Conservation (phyloP, 768 basidiomycete genomes). For the Holtermanniella nyarrowii region DNA sequence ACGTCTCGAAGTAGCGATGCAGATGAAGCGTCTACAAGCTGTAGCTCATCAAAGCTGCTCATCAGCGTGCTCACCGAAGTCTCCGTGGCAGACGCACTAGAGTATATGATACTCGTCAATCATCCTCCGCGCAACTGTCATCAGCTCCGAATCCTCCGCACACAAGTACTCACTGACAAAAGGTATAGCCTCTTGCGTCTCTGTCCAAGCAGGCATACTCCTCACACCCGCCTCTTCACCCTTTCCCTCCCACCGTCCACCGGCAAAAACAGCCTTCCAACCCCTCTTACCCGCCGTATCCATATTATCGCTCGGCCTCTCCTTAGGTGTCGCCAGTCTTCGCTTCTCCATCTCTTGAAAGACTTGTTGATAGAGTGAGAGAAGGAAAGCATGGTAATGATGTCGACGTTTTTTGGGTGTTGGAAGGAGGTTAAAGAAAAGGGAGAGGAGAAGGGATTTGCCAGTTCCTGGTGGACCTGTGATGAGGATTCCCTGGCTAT, state of each 20-base stretch:
- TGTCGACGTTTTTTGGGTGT: conserved; percentile 50
- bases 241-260: conserved; percentile 32
- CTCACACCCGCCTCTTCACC: conserved; percentile 26
- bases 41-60: conserved; percentile 50
- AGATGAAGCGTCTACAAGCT: conserved; percentile 54
- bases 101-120: conserved; percentile 36
- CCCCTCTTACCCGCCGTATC: conserved; percentile 27
- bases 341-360: conserved; percentile 48
- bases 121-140: conserved; percentile 34
- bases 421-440: conserved; percentile 51
- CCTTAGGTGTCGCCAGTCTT: conserved; percentile 6
- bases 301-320: conserved; percentile 21
- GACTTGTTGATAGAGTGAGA: conserved; percentile 51
- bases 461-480: conserved; percentile 51
- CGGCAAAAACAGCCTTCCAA: conserved; percentile 37
- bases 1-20: conserved; percentile 45
- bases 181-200: conserved; percentile 41
- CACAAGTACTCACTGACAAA: conserved; percentile 37
- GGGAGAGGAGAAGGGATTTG: conserved; percentile 51
- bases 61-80: conserved; percentile 28
- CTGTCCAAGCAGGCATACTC: conserved; percentile 21
- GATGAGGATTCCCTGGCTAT: conserved; percentile 46
- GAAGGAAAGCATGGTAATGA: conserved; percentile 52
- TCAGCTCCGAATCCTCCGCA: neutral
- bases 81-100: conserved; percentile 30